Base-by-base conservation (phyloP, 176 grass and related monocot genomes). In the Oropetium thomaeum region DNA sequence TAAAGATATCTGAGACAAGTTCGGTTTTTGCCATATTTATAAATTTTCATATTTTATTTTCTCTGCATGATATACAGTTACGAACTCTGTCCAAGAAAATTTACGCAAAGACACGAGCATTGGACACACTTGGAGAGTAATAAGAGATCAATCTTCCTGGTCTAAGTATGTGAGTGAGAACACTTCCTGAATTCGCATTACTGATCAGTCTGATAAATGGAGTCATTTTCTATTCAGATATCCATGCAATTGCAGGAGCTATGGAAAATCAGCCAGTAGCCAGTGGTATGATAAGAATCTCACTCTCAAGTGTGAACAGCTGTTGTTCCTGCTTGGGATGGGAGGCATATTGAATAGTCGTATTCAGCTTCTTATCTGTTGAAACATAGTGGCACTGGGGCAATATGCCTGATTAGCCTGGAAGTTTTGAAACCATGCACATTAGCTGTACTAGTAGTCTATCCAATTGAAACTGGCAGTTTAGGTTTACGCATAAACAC, bases 261-360 rank as follows among this genome's bases (percentile, higher is more conserved):
- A 52, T 15, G 4, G 7, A 62, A 55, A 42, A 73, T 53, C 40
- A 40, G 17, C 7, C 45, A 53, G 7, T 65, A 39, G 23, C 31
- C 16, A n/a, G 58, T 73, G 34, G 44, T 71, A 17, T 64, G 25
- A 72, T 52, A 31, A 52, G 40, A 80, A 63, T 10, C 26, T 63
- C 31, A 20, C 59, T 32, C 77, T 71, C 53, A 60, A 35, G 5
- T 58, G 29, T 53, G 9, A 57, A 57, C 2, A 57, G 30, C 58
- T 70, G 15, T 29, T 80, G 10, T 81, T 62, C 10, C 7, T 52
- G 44, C 57, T 22, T 81, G 58, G 44, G 45, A 41, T 81, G 33
- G 31, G 34, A 30, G 26, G 22, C 25, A 73, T 41, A 62, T 64
- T 53, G 4, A 65, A 55, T 64, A 40, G 19, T 73, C 19, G 22